Base-by-base conservation (phyloP, 495 filamentous ascomycete genomes). In the Jackrogersella minutella region DNA sequence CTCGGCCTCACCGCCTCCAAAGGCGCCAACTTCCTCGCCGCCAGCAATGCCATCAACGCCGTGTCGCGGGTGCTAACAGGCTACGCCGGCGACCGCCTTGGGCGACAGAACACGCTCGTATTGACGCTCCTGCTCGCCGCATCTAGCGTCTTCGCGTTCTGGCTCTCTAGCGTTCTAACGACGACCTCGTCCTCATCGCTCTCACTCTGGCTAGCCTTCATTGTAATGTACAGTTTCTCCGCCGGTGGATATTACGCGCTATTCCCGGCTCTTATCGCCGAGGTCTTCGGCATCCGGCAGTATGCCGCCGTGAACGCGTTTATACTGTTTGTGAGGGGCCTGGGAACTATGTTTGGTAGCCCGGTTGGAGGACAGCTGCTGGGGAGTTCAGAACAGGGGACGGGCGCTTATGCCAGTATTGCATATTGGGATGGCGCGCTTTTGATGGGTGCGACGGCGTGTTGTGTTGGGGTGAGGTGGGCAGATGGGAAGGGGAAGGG, bases 261-360 rank as follows among this genome's bases (percentile, higher is more conserved):
- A 37, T 79, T 83, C 49, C 78, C 80, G 3, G 80, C 58, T 21
- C 79, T 82, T 7, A 76, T 85, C 46, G 81, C 81, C 30, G 85
- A 88, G 59, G 77, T 88, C 8, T 88, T 87, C 64, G 83, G 84
- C 1, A 84, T 86, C 11, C 78, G 82, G 58, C 79, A 82, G 17
- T 88, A 85, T 60, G 84, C 84, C 0, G 82, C 82, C 1, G 84
- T 88, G 0, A 88, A 86, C 62, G 82, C 83, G 0, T 85, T 85
- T 22, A 76, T 88, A 22, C 82, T 85, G 53, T 81, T 87, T 14
- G 76, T 87, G n/a, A 73, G 83, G 44, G 85, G 84, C 2, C 65
- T 82, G 13, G 84, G 83, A 1, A 82, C 82, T 3, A 76, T 86
- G 52, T 77, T 86, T 54, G 84, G 85, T 3, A 83, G 80, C 34